These are phyloP conservation scores for Radiomyces spectabilis DNA, from an alignment of 192 early-diverging fungal genomes.

Conservation along the genomic window DNA sequence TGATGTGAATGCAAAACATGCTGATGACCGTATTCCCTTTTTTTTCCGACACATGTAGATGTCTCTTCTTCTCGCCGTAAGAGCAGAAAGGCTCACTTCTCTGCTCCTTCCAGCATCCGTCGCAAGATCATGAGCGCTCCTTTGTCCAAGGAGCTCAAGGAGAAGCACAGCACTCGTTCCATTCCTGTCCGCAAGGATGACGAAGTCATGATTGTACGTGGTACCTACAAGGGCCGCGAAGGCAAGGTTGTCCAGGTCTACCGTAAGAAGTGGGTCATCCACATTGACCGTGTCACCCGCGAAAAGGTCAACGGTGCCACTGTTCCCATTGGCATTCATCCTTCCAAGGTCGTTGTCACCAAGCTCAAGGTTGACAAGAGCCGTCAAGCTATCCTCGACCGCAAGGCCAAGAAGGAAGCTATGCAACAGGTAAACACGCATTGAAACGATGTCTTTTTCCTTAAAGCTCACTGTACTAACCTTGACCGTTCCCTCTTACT, in stretches of 20 bases:
- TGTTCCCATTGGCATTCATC: conserved; percentile 90
- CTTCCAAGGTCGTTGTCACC: conserved; percentile 97
- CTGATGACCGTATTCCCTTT: background rate
- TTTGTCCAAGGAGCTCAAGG: conserved; percentile 97
- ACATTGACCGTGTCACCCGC: conserved; percentile 91
- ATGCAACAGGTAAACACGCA: conserved; percentile 22
- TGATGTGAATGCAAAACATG: no score
- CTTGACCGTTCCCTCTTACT: no score
- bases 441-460: no score
- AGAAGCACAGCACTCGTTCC: conserved; percentile 94
- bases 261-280: conserved; percentile 99
- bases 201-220: conserved; percentile 94
- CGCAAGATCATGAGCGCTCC: conserved; percentile 94
- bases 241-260: conserved; percentile 96
- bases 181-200: conserved; percentile 97
- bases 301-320: conserved; percentile 97
- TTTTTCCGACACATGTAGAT: conserved; percentile 34
- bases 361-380: conserved; percentile 96
- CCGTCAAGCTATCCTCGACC: conserved; percentile 81
- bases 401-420: conserved; percentile 65
- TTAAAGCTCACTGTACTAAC: no score
- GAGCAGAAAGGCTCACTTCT: conserved; percentile 98
- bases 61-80: conserved; percentile 89
- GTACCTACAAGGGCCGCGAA: conserved; percentile 93
- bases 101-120: conserved; percentile 88